A percentile compares a stretch with the other conserved stretches of the same genome.
Evolutionary conservation across 345 rosid species (phyloP).

Genomic region (Gossypium longicalyx): DNA sequence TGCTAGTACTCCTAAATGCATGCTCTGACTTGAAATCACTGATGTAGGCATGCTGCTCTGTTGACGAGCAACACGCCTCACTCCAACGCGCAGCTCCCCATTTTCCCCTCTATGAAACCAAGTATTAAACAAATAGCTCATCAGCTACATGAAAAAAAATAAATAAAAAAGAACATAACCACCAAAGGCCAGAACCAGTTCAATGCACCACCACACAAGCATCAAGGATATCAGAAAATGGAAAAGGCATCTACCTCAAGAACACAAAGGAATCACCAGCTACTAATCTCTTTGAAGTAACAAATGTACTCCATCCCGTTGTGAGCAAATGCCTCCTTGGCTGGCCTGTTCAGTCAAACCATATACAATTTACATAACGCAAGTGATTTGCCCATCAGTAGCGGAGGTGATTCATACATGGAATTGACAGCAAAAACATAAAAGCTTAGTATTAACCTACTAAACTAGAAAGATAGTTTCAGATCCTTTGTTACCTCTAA

Average conservation of each 20-base stretch:
- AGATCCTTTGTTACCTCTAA: slow-evolving; percentile 51
- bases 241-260: slow-evolving; percentile 49
- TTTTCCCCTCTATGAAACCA: slow-evolving; percentile 51
- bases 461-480: background rate
- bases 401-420: background rate
- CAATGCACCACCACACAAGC: background rate
- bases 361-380: slow-evolving; percentile 9
- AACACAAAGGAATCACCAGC: slow-evolving; percentile 91
- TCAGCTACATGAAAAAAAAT: background rate
- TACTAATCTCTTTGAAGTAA: slow-evolving; percentile 77
- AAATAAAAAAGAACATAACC: background rate
- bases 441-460: background rate
- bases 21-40: slow-evolving; percentile 88
- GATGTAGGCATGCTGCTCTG: slow-evolving; percentile 79
- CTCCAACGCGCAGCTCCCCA: slow-evolving; percentile 76
- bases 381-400: background rate
- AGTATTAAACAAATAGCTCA: slow-evolving; percentile 1
- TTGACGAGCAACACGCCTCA: slow-evolving; percentile 62
- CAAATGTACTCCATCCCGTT: slow-evolving; percentile 97
- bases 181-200: background rate
- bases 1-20: slow-evolving; percentile 95
- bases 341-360: slow-evolving; percentile 51
- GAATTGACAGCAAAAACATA: background rate
- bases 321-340: slow-evolving; percentile 93
- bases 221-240: background rate